Conservation (phyloP, 2,329 filamentous ascomycete genomes). For the Diaporthe longicolla region DNA sequence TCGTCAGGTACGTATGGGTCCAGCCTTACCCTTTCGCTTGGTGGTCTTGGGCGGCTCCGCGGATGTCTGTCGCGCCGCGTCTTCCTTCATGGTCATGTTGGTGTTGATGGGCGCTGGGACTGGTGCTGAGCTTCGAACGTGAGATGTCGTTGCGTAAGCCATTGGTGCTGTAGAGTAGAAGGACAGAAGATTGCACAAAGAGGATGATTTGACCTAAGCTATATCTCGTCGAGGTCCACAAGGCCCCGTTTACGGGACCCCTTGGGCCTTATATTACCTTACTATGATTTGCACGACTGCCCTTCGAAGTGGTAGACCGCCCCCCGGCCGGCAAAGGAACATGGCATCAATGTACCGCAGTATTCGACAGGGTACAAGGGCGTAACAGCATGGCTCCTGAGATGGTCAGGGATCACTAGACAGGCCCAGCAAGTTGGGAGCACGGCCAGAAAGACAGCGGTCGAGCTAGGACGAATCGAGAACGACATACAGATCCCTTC, state of each 20-base stretch:
- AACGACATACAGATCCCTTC: conserved; percentile 37
- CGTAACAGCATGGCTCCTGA: conserved; percentile 24
- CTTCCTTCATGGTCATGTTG: conserved; percentile 45
- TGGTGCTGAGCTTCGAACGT: conserved; percentile 43
- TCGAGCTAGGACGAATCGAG: conserved; percentile 37
- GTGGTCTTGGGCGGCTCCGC: conserved; percentile 59
- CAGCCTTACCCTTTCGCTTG: conserved; percentile 61
- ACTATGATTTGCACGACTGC: conserved; percentile 35
- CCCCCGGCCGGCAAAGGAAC: conserved; percentile 38
- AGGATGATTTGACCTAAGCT: conserved; percentile 35
- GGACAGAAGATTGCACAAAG: conserved; percentile 34
- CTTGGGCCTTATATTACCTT: conserved; percentile 37
- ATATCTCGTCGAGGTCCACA: conserved; percentile 40
- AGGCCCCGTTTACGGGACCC: conserved; percentile 40
- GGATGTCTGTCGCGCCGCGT: conserved; percentile 59
- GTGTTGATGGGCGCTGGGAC: conserved; percentile 44
- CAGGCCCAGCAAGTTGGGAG: conserved; percentile 30
- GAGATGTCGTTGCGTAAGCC: conserved; percentile 44
- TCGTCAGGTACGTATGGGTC: conserved; percentile 37
- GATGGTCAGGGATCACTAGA: conserved; percentile 31
- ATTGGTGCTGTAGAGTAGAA: conserved; percentile 38
- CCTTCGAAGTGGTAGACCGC: conserved; percentile 32
- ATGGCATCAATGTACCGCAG: conserved; percentile 30
- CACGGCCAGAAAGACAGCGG: conserved; percentile 26
- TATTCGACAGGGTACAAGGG: conserved; percentile 31